Conservation (phyloP, 192 early-diverging fungal genomes). For the Borealophlyctis nickersoniae region DNA sequence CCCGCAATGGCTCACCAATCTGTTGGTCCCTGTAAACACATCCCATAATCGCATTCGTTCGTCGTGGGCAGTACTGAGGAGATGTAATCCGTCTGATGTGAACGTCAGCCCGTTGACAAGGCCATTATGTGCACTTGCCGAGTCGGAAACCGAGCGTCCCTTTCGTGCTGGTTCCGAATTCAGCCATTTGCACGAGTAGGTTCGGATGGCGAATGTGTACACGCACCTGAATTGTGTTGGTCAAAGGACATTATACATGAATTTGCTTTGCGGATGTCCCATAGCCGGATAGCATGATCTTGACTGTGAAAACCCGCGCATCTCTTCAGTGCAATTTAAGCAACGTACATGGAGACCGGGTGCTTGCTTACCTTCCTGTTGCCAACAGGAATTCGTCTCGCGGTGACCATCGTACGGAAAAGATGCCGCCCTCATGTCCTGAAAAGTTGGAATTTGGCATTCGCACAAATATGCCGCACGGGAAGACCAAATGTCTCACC, state of each 20-base stretch:
- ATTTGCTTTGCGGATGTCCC: constrained; percentile 81
- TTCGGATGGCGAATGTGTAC: constrained; percentile 1
- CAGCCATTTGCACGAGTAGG: neutral
- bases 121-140: constrained; percentile 51
- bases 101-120: constrained; percentile 66
- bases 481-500: constrained; percentile 30
- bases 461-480: neutral
- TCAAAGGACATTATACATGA: constrained; percentile 62
- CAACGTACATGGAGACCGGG: constrained; percentile 15
- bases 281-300: constrained; percentile 68
- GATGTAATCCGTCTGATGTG: constrained; percentile 54
- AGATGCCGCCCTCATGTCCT: constrained; percentile 61
- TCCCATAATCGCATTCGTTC: constrained; percentile 67
- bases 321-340: constrained; percentile 3
- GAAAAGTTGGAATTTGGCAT: constrained; percentile 25
- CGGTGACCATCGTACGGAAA: constrained; percentile 74
- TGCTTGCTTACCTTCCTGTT: constrained; percentile 58
- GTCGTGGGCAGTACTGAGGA: constrained; percentile 62
- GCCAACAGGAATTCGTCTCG: constrained; percentile 65
- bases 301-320: constrained; percentile 28
- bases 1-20: constrained; percentile 31
- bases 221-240: constrained; percentile 59
- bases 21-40: constrained; percentile 50
- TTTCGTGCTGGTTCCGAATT: constrained; percentile 24
- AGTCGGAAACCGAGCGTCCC: constrained; percentile 12